Evolutionary conservation across 495 filamentous ascomycete species (phyloP).

Genomic region (Cercophora scortea): DNA sequence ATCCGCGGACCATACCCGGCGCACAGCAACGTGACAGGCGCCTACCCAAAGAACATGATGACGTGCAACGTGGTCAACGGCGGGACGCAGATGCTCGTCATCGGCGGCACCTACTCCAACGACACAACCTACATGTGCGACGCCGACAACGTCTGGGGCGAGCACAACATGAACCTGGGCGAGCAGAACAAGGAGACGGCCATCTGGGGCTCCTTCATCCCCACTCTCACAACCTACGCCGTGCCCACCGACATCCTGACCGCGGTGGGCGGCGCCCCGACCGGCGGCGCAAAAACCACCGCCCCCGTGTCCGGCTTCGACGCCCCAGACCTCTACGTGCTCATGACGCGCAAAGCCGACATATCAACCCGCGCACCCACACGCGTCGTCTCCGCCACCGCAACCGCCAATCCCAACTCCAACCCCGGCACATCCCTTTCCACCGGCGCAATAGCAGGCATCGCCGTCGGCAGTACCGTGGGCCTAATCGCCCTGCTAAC

Average conservation of each 20-base stretch:
- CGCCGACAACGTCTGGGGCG: conserved; percentile 1
- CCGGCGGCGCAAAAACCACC: conserved; percentile 6
- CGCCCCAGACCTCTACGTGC: conserved; percentile 4
- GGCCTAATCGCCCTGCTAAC: not conserved
- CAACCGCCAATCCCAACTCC: not conserved
- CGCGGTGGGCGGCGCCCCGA: conserved; percentile 4
- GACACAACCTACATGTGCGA: conserved; percentile 11
- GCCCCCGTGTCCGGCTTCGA: conserved; percentile 8
- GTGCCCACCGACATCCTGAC: conserved; percentile 7
- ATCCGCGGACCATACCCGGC: conserved; percentile 9
- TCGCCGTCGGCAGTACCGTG: conserved; percentile 5
- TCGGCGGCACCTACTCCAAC: conserved; percentile 10
- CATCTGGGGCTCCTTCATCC: conserved; percentile 9
- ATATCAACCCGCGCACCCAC: conserved; percentile 2
- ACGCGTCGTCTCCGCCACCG: conserved; percentile 2
- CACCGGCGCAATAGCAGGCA: conserved; percentile 11
- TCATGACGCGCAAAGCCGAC: conserved; percentile 11
- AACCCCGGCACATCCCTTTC: not conserved
- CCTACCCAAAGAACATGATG: conserved; percentile 6
- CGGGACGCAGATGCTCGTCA: conserved; percentile 12
- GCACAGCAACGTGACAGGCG: conserved; percentile 6
- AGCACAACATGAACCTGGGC: conserved; percentile 15
- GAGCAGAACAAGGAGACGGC: conserved; percentile 7
- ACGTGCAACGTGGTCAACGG: conserved; percentile 15
- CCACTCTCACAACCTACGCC: conserved; percentile 12